These are phyloP conservation scores for Gypsophila paniculata DNA, from an alignment of 179 eudicot genomes.

Conservation along the genomic window DNA sequence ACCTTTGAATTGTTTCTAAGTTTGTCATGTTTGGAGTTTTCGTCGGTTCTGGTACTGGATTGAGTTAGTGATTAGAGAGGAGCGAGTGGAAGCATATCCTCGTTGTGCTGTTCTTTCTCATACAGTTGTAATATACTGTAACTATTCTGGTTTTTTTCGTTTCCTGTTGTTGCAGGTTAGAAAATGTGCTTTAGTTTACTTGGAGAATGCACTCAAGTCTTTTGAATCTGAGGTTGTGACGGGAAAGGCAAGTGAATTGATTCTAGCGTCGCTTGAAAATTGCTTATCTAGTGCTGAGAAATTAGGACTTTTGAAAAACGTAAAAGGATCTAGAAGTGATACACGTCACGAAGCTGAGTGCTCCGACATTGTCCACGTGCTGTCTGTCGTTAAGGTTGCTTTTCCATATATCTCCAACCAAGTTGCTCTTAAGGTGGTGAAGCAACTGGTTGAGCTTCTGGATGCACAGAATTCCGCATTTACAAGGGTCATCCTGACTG, in stretches of 20 bases:
- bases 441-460: constrained; percentile 46
- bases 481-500: constrained; percentile 52
- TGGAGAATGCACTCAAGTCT: constrained; percentile 53
- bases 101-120: background rate
- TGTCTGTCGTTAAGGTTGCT: constrained; percentile 50
- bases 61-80: no score
- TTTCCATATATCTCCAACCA: constrained; percentile 56
- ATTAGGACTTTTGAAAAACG: constrained; percentile 28
- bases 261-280: constrained; percentile 46
- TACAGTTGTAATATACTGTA: background rate
- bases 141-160: constrained; percentile 4
- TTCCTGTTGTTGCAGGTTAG: constrained; percentile 56
- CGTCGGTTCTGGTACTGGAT: no score
- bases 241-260: constrained; percentile 55
- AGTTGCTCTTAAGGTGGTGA: constrained; percentile 32
- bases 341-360: constrained; percentile 41
- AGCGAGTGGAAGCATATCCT: no score
- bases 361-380: constrained; percentile 54
- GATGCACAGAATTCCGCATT: constrained; percentile 38
- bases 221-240: constrained; percentile 37
- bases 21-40: no score
- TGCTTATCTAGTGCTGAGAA: constrained; percentile 44
- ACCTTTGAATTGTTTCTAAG: no score
- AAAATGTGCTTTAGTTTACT: constrained; percentile 68
- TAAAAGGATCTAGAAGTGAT: constrained; percentile 32